Base-by-base conservation (phyloP, 345 rosid genomes). In the Citrus unshiu region DNA sequence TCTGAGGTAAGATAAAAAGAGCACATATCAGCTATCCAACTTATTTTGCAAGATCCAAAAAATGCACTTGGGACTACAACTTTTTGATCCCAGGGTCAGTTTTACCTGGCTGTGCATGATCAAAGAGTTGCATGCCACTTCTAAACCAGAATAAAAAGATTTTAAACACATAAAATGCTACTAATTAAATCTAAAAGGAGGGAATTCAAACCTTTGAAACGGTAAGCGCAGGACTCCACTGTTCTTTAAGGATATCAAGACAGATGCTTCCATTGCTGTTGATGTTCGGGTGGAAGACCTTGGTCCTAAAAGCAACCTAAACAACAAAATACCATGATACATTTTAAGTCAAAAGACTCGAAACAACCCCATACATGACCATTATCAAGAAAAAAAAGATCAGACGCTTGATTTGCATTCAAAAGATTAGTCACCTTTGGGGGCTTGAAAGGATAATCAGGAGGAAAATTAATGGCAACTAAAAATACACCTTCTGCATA, bases 391-490 rank as follows among this genome's bases (percentile, higher is more conserved):
- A 40, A 40, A 40, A 40, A 39, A 39, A 39, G 2, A 39, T 40
- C 46, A 7, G 46, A 40, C 13, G 7, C 12, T 9, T 40, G 46
- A 40, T 40, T 43, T 10, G 49, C 49, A 2, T 43, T 43, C 49
- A 43, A 43, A 43, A 43, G 49, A 43, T 2, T 51, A 32, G 22
- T 60, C 54, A 84, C 87, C 87, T 84, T 84, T 0, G 85, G 87
- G 35, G 87, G 87, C 70, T 84, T 82, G 76, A 84, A 84, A 64
- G 87, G 87, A 76, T 84, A 84, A 78, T 84, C 87, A 5, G 87
- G 82, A 71, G 87, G 84, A 34, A 84, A 84, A 60, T 84, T 82
- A 74, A 81, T 81, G 21, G 82, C 65, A 59, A 81, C 83, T 12
- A 82, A 61, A 66, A 84, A 84, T 24, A 84, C 83, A 27, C 87